Evolutionary conservation across 139 green algal species (phyloP).

Genomic region (Chlorella sorokiniana): DNA sequence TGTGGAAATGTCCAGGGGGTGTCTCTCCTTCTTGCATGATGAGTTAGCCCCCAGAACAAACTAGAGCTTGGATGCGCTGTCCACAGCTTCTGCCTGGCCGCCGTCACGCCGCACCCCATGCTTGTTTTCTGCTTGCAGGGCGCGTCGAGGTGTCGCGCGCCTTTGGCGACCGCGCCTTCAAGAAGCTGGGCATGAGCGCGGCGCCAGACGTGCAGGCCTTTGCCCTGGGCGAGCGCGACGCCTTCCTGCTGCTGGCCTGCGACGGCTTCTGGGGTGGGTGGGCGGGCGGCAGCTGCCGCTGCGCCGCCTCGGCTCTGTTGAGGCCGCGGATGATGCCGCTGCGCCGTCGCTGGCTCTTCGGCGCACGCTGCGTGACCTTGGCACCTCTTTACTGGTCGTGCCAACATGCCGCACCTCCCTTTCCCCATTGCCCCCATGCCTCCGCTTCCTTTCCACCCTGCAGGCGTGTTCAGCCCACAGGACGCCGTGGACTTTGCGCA

Average conservation of each 20-base stretch:
- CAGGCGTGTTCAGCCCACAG: slow-evolving; percentile 55
- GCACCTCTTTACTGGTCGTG: no score
- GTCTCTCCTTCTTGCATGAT: no score
- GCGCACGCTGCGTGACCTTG: no score
- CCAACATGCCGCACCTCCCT: no score
- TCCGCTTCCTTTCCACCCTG: neutral
- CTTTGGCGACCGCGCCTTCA: slow-evolving; percentile 66
- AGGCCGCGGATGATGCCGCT: no score
- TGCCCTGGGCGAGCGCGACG: slow-evolving; percentile 47
- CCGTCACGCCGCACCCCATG: no score
- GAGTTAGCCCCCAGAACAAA: no score
- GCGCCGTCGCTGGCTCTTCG: no score
- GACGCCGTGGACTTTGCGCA: slow-evolving; percentile 49
- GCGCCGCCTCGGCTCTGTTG: neutral
- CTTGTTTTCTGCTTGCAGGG: neutral
- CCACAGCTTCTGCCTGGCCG: no score
- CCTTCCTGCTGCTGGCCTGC: slow-evolving; percentile 67
- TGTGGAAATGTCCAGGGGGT: no score
- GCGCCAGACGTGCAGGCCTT: slow-evolving; percentile 48
- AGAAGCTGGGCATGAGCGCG: slow-evolving; percentile 49
- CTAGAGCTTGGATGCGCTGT: no score
- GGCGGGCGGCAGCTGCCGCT: neutral
- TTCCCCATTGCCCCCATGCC: neutral
- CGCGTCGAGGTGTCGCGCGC: slow-evolving; percentile 67
- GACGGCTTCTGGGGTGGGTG: slow-evolving; percentile 68